These are phyloP conservation scores for Flaveria robusta DNA, from an alignment of 129 eudicot genomes.

Conservation along the genomic window DNA sequence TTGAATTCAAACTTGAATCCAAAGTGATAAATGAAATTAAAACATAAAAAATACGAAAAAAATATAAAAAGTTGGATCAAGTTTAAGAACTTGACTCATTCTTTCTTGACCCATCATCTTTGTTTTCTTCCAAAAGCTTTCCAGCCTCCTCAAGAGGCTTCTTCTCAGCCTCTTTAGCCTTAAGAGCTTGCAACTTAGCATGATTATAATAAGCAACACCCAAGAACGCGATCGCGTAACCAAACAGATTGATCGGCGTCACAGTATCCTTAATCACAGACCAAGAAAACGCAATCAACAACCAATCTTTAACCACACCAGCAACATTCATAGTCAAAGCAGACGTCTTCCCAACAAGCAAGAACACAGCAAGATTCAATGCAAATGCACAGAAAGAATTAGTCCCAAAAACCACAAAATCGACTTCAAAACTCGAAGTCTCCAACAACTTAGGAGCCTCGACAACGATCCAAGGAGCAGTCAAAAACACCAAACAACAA, in stretches of 20 bases:
- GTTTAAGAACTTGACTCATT: conserved; percentile 18
- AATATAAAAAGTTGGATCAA: background rate
- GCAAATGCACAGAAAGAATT: conserved; percentile 72
- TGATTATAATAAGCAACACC: conserved; percentile 70
- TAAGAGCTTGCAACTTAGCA: conserved; percentile 45
- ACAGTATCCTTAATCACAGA: conserved; percentile 81
- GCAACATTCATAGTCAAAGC: conserved; percentile 94
- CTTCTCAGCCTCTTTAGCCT: conserved; percentile 53
- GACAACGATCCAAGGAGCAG: conserved; percentile 56
- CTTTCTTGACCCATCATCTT: conserved; percentile 27
- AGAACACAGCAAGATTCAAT: conserved; percentile 70
- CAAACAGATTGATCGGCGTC: conserved; percentile 62
- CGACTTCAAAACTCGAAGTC: conserved; percentile 48
- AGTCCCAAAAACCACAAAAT: conserved; percentile 56
- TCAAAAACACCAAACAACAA: conserved; percentile 56
- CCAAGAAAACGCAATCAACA: conserved; percentile 79
- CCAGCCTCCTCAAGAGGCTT: conserved; percentile 52
- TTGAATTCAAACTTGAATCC: too few relatives aligned
- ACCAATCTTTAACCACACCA: conserved; percentile 87
- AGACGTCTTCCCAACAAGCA: conserved; percentile 86
- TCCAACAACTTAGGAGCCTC: conserved; percentile 55
- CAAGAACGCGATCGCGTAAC: conserved; percentile 65
- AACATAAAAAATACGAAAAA: background rate
- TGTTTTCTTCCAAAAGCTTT: conserved; percentile 43
- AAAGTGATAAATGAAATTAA: background rate